Conservation (phyloP, 768 basidiomycete genomes). For the Russula vinacea region DNA sequence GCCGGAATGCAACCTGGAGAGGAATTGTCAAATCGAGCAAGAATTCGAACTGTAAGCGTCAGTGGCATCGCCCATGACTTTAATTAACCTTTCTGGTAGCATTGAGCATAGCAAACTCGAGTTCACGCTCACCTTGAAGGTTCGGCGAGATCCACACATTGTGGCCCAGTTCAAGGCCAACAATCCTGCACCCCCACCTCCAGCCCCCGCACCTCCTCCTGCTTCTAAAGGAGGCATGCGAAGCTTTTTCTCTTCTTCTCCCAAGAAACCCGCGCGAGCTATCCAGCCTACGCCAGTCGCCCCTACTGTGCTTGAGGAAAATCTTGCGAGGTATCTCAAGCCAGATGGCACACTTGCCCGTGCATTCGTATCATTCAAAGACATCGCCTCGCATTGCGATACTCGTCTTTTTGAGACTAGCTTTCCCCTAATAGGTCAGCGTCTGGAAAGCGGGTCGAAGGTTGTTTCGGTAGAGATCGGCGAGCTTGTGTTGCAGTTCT, state of each 20-base stretch:
- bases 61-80: not conserved
- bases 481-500: constrained; percentile 85
- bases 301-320: constrained; percentile 54
- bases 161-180: constrained; percentile 70
- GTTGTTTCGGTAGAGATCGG: constrained; percentile 71
- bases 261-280: constrained; percentile 63
- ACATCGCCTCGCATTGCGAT: constrained; percentile 79
- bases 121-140: constrained; percentile 85
- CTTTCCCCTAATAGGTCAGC: constrained; percentile 78
- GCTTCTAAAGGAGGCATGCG: constrained; percentile 64
- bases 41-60: constrained; percentile 82
- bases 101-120: constrained; percentile 94
- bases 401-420: constrained; percentile 79
- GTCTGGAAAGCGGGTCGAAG: constrained; percentile 53
- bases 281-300: constrained; percentile 37
- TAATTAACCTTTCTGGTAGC: constrained; percentile 38
- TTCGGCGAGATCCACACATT: constrained; percentile 84
- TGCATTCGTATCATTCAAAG: constrained; percentile 86
- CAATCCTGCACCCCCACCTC: constrained; percentile 45
- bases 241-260: constrained; percentile 71
- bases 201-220: constrained; percentile 46
- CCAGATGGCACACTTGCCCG: constrained; percentile 86
- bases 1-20: constrained; percentile 62
- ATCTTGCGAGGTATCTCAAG: constrained; percentile 77
- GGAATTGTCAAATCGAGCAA: constrained; percentile 69